phyloP scores from a whole-genome alignment of 2,329 filamentous ascomycete species.

The Ascochyta lentis region DNA sequence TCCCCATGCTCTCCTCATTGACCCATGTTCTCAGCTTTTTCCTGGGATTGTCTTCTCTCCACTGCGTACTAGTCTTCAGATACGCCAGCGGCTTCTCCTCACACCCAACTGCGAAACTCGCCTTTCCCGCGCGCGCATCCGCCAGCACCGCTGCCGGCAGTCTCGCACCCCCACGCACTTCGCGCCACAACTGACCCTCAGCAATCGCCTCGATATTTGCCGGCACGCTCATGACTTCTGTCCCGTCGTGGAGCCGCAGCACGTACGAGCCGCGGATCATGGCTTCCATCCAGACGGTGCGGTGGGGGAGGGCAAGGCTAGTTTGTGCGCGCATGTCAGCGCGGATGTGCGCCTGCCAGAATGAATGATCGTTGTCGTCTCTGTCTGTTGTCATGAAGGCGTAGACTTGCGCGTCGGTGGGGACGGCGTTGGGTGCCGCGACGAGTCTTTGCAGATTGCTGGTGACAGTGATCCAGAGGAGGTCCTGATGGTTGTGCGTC shows the following conservation, averaged over 20 bases:
- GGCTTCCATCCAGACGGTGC: slow-evolving; percentile 1
- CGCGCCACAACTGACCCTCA: no score
- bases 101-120: no score
- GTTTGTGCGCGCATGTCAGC: neutral
- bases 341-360: slow-evolving; percentile 1
- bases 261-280: neutral
- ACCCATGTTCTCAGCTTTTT: neutral
- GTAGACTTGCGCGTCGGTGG: neutral
- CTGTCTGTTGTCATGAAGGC: neutral
- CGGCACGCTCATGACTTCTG: neutral
- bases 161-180: no score
- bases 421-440: neutral
- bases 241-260: neutral
- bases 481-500: no score
- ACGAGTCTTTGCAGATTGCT: no score
- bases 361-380: neutral
- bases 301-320: neutral
- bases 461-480: no score
- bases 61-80: neutral
- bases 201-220: no score
- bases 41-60: neutral
- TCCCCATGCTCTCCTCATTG: neutral
- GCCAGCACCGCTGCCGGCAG: no score
- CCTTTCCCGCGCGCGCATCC: no score
- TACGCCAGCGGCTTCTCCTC: neutral